Evolutionary conservation across 2,329 filamentous ascomycete genomes (phyloP), one percentile per base, ranked within the genome.

Genomic region (Gyromitra esculenta): DNA sequence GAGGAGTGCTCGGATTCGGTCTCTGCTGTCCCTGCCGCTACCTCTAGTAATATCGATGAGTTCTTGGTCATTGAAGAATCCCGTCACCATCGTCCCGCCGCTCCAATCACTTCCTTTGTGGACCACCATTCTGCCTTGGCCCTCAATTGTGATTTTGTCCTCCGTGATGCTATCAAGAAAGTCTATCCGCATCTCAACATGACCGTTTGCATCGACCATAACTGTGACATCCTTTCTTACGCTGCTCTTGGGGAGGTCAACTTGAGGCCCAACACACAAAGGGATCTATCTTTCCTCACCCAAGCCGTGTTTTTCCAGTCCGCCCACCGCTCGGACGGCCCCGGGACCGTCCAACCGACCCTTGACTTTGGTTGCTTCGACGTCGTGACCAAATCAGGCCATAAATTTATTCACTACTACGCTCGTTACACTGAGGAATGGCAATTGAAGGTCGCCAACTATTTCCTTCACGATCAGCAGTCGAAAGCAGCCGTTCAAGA

Each of bases 141-240:
- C 59, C 78, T 84, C 81, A 84, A 84, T 80, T 87, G 86, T 1
- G 84, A 87, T 76, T 80, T 83, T 2, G 79, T 86, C 59, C 83
- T 87, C 73, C 82, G 84, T 45, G 78, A 81, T 13, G 80, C 85
- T 0, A 82, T 87, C 35, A 83, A 82, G 63, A 79, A 82, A 43
- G 82, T 86, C 64, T 87, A 87, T 71, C 85, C 86, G 2, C 76
- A 83, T 25, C 83, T 86, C 13, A 79, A 85, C 43, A 82, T 87
- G 9, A 82, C 84, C 37, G 83, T 86, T 65, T 82, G 82, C 4
- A 82, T 84, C 1, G 78, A 81, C 18, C 56, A 48, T 5, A 81
- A 78, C 18, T 81, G 82, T 76, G 80, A 86, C 73, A 82, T 87
- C n/a, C 81, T 86, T 1, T 80, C 79, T 3, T 88, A 83, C 59